A percentile compares a stretch with the other conserved stretches of the same genome.
Evolutionary conservation across 106 monocot genomes (phyloP).

Genomic region (Dendrobium chrysotoxum): DNA sequence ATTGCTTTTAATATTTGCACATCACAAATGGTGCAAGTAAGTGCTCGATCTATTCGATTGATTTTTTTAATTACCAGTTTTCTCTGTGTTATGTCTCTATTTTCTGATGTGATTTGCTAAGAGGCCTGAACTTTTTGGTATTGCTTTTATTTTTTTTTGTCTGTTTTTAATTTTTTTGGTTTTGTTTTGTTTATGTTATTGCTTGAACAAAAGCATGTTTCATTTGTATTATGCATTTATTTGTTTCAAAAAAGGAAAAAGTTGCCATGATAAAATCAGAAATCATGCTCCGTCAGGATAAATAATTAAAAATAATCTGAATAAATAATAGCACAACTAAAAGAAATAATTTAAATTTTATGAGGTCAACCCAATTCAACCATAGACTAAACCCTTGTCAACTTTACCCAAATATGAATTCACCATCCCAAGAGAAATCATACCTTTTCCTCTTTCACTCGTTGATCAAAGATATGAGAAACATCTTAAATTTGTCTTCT

Average conservation of each 20-base stretch:
- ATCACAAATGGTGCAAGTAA: slow-evolving; percentile 90
- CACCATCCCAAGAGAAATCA: not conserved
- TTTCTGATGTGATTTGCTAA: not conserved
- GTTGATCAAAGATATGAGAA: not conserved
- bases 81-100: not conserved
- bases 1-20: slow-evolving; percentile 65
- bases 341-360: not conserved
- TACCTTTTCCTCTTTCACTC: not conserved
- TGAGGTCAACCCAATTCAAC: not conserved
- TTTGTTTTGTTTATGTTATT: not conserved
- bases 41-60: slow-evolving; percentile 14
- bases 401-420: not conserved
- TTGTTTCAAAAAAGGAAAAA: not conserved
- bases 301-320: not conserved
- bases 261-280: not conserved
- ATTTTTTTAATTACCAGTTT: not conserved
- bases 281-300: not conserved
- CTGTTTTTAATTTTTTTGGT: not conserved
- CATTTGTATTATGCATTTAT: not conserved
- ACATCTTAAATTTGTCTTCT: not conserved
- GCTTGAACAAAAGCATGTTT: not conserved
- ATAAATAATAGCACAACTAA: not conserved
- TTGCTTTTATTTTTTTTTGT: not conserved
- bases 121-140: not conserved
- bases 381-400: not conserved